Conservation (phyloP, 306 rosid species). For the Cucurbita ficifolia region DNA sequence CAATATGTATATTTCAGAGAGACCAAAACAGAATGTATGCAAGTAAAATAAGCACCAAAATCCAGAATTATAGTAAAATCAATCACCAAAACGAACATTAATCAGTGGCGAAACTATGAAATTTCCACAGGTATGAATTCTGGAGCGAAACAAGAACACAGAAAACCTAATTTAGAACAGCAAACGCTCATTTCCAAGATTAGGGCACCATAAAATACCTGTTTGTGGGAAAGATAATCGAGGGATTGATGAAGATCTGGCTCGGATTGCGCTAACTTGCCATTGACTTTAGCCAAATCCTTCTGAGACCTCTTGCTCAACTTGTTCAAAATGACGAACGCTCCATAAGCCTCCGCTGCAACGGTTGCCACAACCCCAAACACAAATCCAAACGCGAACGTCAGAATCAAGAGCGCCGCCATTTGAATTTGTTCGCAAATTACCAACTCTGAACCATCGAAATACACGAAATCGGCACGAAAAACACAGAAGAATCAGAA, state of each 20-base stretch:
- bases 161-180: not conserved
- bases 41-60: not conserved
- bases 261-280: not conserved
- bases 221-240: slow-evolving; percentile 32
- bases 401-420: slow-evolving; percentile 16
- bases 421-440: not conserved
- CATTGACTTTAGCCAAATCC: slow-evolving; percentile 15
- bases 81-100: not conserved
- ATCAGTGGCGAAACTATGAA: not conserved
- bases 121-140: not conserved
- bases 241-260: slow-evolving; percentile 35
- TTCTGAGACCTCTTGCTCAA: slow-evolving; percentile 21
- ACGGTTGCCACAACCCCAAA: slow-evolving; percentile 49
- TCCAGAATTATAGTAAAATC: not conserved
- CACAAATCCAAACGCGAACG: slow-evolving; percentile 44
- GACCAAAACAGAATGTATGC: not conserved
- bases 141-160: not conserved
- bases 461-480: not conserved
- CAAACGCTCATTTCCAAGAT: not conserved
- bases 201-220: slow-evolving; percentile 27
- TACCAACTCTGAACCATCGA: not conserved
- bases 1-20: not conserved
- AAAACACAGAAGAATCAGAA: not conserved
- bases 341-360: slow-evolving; percentile 37
- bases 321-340: slow-evolving; percentile 31